Conservation (phyloP, 257 asterid genomes). For the Misopates orontium region DNA sequence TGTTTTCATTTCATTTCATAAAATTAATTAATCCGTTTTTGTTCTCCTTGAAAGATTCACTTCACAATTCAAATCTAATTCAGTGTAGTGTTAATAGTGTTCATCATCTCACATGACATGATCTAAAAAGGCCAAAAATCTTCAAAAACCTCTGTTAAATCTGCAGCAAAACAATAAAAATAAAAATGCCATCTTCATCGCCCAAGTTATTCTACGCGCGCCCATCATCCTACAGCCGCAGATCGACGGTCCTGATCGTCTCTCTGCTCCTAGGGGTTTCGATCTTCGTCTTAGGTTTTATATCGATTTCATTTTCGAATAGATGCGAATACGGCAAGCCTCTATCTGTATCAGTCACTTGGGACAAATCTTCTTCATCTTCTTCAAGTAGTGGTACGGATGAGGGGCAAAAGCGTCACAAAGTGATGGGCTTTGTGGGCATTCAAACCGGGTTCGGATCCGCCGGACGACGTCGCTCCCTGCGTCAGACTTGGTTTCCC, state of each 20-base stretch:
- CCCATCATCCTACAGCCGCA: conserved; percentile 45
- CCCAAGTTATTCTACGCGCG: conserved; percentile 78
- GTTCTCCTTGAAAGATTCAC: too few species aligned
- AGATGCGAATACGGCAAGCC: conserved; percentile 56
- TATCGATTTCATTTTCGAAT: conserved; percentile 51
- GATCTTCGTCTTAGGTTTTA: conserved; percentile 53
- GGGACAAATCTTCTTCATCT: conserved; percentile 57
- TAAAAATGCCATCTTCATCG: conserved; percentile 68
- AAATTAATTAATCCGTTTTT: too few species aligned
- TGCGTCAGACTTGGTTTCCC: conserved; percentile 96
- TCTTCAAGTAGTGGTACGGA: conserved; percentile 25
- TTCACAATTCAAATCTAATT: too few species aligned
- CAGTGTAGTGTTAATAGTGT: too few species aligned
- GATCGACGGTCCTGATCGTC: conserved; percentile 52
- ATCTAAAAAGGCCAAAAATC: too few species aligned
- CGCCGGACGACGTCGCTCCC: conserved; percentile 66
- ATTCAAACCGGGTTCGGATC: conserved; percentile 90
- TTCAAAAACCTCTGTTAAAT: too few species aligned
- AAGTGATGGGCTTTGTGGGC: conserved; percentile 94
- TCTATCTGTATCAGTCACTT: conserved; percentile 66
- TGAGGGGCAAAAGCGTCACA: conserved; percentile 62
- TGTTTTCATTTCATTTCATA: too few species aligned
- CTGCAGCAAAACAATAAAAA: too few species aligned
- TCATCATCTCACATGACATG: too few species aligned
- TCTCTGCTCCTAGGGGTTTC: conserved; percentile 54